phyloP scores from a whole-genome alignment of 164 flowering plant species.

The Malania oleifera region DNA sequence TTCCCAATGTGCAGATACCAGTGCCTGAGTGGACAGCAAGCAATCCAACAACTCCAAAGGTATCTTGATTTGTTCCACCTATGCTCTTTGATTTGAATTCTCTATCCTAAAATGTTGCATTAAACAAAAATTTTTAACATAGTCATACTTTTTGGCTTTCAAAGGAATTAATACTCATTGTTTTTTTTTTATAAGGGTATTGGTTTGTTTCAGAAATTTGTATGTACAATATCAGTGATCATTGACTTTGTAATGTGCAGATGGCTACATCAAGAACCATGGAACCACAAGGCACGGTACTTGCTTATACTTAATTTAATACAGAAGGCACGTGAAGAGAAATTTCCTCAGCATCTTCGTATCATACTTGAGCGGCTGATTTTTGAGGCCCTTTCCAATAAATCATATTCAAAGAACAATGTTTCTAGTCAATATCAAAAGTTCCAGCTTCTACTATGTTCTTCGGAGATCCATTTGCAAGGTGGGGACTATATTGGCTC shows the following conservation, averaged over 20 bases:
- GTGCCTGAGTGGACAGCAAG: constrained; percentile 23
- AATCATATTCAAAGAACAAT: constrained; percentile 24
- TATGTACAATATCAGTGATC: too few species aligned
- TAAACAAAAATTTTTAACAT: neutral
- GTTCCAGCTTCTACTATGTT: constrained; percentile 83
- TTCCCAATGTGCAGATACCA: constrained; percentile 59
- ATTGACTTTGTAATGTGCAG: constrained; percentile 27
- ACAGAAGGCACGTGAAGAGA: constrained; percentile 80
- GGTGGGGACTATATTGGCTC: constrained; percentile 37
- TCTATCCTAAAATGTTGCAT: neutral
- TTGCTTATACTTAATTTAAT: constrained; percentile 58
- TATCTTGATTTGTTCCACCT: constrained; percentile 18
- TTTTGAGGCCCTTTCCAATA: constrained; percentile 37
- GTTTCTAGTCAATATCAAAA: constrained; percentile 37
- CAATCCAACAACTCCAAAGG: constrained; percentile 59
- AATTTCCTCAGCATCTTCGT: constrained; percentile 67
- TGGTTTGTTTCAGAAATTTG: neutral
- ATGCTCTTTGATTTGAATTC: neutral
- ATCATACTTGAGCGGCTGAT: constrained; percentile 47
- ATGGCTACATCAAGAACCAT: constrained; percentile 76
- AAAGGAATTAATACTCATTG: neutral
- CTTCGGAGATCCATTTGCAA: constrained; percentile 78
- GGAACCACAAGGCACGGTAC: constrained; percentile 61
- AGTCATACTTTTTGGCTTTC: neutral
- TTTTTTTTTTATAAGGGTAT: neutral